Evolutionary conservation across 139 green algal genomes (phyloP).

Genomic region (Volvox africanus): DNA sequence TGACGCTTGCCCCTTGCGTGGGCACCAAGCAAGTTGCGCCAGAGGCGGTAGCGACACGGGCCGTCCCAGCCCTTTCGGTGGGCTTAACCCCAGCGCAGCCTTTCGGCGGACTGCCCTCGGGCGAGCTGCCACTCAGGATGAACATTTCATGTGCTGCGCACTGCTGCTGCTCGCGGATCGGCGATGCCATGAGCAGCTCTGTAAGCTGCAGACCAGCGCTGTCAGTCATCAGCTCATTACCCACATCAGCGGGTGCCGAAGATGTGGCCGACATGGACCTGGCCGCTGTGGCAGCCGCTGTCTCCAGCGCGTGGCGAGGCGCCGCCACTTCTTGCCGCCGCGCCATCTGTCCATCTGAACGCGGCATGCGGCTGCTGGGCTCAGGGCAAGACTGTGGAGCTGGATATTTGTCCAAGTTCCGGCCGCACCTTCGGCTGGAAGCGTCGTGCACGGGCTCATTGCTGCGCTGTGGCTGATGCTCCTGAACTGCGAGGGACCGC

Average conservation of each 20-base stretch:
- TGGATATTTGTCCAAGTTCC: no score
- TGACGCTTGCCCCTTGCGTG: no score
- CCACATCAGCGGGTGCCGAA: not conserved
- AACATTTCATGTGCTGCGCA: not conserved
- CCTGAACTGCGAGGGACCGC: not conserved
- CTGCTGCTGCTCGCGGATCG: constrained; percentile 24
- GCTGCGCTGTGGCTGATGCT: not conserved
- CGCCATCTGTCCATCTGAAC: not conserved
- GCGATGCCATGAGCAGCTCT: constrained; percentile 32
- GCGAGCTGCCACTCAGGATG: not conserved
- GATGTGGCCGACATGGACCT: not conserved
- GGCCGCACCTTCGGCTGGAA: no score
- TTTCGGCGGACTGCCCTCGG: not conserved
- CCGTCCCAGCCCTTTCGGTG: not conserved
- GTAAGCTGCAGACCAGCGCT: not conserved
- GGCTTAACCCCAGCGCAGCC: not conserved
- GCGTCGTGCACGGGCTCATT: not conserved
- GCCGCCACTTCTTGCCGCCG: not conserved
- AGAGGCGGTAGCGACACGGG: not conserved
- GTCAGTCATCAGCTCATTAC: not conserved
- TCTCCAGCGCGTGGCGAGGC: not conserved
- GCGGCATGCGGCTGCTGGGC: not conserved
- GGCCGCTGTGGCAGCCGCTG: not conserved
- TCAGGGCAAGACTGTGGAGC: not conserved
- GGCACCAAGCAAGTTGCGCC: not conserved